Percentiles rank a stretch among this genome's conserved stretches.
phyloP scores from a whole-genome alignment of 2,329 filamentous ascomycete species.

The Nemania sp. region DNA sequence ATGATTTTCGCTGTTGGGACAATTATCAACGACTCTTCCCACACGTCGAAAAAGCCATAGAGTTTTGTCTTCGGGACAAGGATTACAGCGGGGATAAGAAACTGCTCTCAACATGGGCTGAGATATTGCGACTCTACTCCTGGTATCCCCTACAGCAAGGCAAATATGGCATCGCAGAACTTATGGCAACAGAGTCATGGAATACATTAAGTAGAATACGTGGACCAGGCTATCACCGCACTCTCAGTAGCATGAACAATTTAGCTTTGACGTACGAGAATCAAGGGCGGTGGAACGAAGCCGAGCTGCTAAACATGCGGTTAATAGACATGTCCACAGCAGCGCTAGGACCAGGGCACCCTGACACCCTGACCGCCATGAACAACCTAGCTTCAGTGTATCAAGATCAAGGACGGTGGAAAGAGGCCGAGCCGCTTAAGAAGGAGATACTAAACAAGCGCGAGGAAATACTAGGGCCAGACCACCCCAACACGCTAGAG shows the following conservation, averaged over 20 bases:
- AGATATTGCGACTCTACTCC: not conserved
- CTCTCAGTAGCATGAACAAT: not conserved
- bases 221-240: not conserved
- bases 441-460: not conserved
- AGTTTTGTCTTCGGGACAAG: too few species aligned
- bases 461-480: not conserved
- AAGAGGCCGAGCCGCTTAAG: not conserved
- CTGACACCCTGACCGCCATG: not conserved
- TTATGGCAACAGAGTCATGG: not conserved
- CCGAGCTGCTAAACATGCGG: too few species aligned
- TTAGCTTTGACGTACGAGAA: not conserved
- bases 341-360: not conserved
- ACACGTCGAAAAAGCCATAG: conserved; percentile 5
- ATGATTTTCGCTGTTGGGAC: conserved; percentile 37
- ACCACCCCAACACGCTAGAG: not conserved
- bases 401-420: not conserved
- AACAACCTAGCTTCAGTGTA: not conserved
- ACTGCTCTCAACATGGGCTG: conserved; percentile 30
- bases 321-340: too few species aligned
- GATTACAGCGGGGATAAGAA: conserved; percentile 4
- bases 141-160: not conserved
- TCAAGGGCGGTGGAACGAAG: not conserved
- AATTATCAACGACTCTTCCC: conserved; percentile 11
- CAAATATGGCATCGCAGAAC: conserved; percentile 1
- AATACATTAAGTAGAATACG: not conserved